A percentile compares a stretch with the other conserved stretches of the same genome.
Evolutionary conservation across 495 filamentous ascomycete genomes (phyloP).

Genomic region (Neurospora discreta): DNA sequence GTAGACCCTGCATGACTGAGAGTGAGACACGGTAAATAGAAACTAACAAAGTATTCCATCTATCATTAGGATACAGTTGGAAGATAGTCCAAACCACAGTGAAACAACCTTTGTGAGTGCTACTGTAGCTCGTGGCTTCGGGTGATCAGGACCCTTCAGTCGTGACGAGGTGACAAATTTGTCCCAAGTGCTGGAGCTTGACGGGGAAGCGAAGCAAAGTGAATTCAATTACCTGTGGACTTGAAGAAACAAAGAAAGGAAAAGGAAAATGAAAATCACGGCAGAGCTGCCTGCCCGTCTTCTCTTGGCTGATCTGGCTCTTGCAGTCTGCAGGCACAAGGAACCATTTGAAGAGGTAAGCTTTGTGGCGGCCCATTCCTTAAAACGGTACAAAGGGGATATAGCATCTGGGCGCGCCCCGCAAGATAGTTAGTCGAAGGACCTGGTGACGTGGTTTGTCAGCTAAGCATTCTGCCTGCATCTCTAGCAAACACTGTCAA

Average conservation of each 20-base stretch:
- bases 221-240: neutral
- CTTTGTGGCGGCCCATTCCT: neutral
- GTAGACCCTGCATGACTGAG: neutral
- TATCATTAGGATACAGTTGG: neutral
- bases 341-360: neutral
- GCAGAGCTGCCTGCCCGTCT: neutral
- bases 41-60: neutral
- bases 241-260: neutral
- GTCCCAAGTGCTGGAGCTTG: neutral
- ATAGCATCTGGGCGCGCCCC: too few species aligned
- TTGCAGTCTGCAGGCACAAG: neutral
- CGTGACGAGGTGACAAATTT: neutral
- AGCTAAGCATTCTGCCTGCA: too few species aligned
- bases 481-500: too few species aligned
- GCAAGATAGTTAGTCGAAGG: too few species aligned
- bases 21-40: neutral
- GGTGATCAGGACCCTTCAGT: neutral
- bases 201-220: neutral
- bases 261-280: neutral
- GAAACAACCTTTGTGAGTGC: neutral
- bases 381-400: too few species aligned
- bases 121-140: neutral
- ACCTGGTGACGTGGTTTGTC: too few species aligned
- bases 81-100: neutral
- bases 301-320: neutral